Conservation (phyloP, 768 basidiomycete species). For the Paxillus rubicundulus region DNA sequence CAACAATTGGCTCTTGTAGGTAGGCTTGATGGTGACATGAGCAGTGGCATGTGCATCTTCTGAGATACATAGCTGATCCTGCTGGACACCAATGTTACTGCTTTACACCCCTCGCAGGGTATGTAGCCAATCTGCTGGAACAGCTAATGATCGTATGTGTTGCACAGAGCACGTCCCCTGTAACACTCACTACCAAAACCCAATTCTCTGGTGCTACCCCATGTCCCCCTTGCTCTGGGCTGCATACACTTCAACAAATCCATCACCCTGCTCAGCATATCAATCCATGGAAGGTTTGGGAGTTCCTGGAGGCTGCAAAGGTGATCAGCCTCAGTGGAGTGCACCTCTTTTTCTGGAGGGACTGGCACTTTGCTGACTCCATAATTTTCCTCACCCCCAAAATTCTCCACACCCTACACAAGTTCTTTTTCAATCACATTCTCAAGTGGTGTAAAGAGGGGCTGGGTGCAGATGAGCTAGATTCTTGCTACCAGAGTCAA, state of each 20-base stretch:
- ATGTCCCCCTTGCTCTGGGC: background rate
- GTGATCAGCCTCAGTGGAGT: slow-evolving; percentile 4
- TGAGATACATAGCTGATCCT: slow-evolving; percentile 30
- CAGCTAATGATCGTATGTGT: slow-evolving; percentile 11
- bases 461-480: background rate
- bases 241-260: slow-evolving; percentile 4
- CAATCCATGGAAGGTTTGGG: slow-evolving; percentile 27
- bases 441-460: slow-evolving; percentile 12
- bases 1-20: no score
- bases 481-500: background rate
- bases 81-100: background rate
- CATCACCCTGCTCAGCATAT: background rate
- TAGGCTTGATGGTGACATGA: no score
- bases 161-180: slow-evolving; percentile 9
- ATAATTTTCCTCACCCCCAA: slow-evolving; percentile 35
- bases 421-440: no score
- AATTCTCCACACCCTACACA: slow-evolving; percentile 5
- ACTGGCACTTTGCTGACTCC: slow-evolving; percentile 35
- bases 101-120: slow-evolving; percentile 11
- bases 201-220: slow-evolving; percentile 10
- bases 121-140: slow-evolving; percentile 14
- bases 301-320: slow-evolving; percentile 24
- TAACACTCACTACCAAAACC: slow-evolving; percentile 6
- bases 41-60: no score
- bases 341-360: slow-evolving; percentile 34